Conservation (phyloP, 352 stramenopile genomes). For the Pythium phragmitis region DNA sequence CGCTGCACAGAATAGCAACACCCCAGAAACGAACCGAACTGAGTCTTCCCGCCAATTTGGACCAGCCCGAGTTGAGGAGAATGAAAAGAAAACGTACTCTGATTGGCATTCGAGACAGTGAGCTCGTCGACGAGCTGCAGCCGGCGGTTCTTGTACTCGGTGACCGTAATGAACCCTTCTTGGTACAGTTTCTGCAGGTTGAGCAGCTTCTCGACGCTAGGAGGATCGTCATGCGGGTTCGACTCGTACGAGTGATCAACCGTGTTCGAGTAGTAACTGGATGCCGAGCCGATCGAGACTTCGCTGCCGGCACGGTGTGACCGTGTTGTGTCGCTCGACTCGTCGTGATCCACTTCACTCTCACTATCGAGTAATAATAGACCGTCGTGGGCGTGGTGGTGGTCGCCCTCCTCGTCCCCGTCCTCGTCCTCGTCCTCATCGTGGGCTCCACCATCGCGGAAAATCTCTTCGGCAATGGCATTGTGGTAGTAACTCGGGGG, state of each 20-base stretch:
- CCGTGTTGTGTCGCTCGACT: not conserved
- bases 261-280: conserved; percentile 17
- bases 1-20: conserved; percentile 33
- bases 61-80: not conserved
- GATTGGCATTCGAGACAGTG: conserved; percentile 36
- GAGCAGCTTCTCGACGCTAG: conserved; percentile 57
- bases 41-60: not conserved
- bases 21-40: not conserved
- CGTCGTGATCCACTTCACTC: conserved; percentile 5
- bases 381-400: no score
- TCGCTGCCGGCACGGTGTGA: conserved; percentile 15
- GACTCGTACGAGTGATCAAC: conserved; percentile 22
- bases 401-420: not conserved
- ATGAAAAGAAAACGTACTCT: conserved; percentile 38
- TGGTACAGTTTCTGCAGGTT: conserved; percentile 76
- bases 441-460: conserved; percentile 13
- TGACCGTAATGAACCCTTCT: conserved; percentile 82
- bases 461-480: conserved; percentile 18
- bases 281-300: conserved; percentile 19
- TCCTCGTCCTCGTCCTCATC: conserved; percentile 10
- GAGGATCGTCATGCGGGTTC: conserved; percentile 26
- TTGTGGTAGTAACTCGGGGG: conserved; percentile 11
- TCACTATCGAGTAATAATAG: conserved; percentile 8
- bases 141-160: conserved; percentile 70
- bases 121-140: conserved; percentile 67